Percentiles rank a stretch among this genome's conserved stretches.
Evolutionary conservation across 2,329 filamentous ascomycete genomes (phyloP).

Genomic region (Sclerotiophoma versabilis): DNA sequence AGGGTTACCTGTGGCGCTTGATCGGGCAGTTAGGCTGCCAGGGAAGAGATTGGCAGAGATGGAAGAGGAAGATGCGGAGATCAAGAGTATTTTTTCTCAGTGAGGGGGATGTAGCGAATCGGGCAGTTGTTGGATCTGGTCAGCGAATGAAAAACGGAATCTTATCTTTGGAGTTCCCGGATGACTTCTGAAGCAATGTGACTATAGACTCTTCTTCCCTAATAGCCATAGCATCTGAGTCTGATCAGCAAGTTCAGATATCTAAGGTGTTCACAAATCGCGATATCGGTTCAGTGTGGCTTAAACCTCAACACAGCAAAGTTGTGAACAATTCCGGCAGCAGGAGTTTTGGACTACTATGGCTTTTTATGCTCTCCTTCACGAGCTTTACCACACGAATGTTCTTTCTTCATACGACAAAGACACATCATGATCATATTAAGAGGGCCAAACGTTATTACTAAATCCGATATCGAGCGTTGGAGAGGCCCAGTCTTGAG

Average conservation of each 20-base stretch:
- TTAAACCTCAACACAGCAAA: conserved; percentile 2
- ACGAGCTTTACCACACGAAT: too few species aligned
- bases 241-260: conserved; percentile 3
- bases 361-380: not conserved
- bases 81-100: conserved; percentile 24
- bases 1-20: conserved; percentile 29
- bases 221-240: conserved; percentile 1
- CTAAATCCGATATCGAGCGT: too few species aligned
- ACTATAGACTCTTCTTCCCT: conserved; percentile 3
- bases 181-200: conserved; percentile 2
- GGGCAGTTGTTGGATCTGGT: not conserved
- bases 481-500: too few species aligned
- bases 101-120: conserved; percentile 1
- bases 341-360: not conserved
- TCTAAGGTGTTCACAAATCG: conserved; percentile 2
- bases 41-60: conserved; percentile 27
- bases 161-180: not conserved
- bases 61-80: conserved; percentile 32
- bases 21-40: conserved; percentile 30
- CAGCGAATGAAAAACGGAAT: not conserved
- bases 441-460: too few species aligned
- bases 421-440: too few species aligned
- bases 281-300: not conserved
- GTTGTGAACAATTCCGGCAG: not conserved
- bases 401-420: too few species aligned